These are phyloP conservation scores for Mycena maculata DNA, from an alignment of 768 basidiomycete species.

Conservation along the genomic window DNA sequence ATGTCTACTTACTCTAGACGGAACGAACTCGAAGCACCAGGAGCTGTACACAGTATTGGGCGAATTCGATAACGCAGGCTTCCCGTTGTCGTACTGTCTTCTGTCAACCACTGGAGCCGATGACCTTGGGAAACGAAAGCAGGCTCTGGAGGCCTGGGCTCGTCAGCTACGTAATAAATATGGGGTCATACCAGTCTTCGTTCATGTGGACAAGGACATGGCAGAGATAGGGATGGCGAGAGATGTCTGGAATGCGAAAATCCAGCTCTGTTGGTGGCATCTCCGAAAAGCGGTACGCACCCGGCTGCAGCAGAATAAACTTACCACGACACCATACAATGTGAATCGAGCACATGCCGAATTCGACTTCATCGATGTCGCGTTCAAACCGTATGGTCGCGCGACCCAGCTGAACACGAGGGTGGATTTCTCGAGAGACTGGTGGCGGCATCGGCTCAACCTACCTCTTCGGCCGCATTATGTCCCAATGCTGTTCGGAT, in stretches of 20 bases:
- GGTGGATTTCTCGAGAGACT: not conserved
- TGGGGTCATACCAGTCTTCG: slow-evolving; percentile 24
- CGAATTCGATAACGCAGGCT: slow-evolving; percentile 39
- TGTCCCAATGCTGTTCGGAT: not conserved
- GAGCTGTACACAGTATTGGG: slow-evolving; percentile 39
- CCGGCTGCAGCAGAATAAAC: slow-evolving; percentile 17
- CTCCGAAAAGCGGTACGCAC: slow-evolving; percentile 6
- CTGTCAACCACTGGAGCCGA: slow-evolving; percentile 36
- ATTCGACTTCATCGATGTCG: slow-evolving; percentile 29
- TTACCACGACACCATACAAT: slow-evolving; percentile 32
- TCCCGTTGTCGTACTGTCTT: slow-evolving; percentile 39
- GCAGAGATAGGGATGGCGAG: slow-evolving; percentile 21
- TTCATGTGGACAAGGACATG: slow-evolving; percentile 36
- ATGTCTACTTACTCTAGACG: not conserved
- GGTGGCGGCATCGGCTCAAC: not conserved
- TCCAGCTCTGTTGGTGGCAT: slow-evolving; percentile 35
- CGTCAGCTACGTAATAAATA: slow-evolving; percentile 20
- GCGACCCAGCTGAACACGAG: not conserved
- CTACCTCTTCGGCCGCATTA: not conserved
- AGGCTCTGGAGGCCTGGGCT: slow-evolving; percentile 26
- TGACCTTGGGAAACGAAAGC: slow-evolving; percentile 33
- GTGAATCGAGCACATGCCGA: slow-evolving; percentile 11
- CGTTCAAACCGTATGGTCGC: not conserved
- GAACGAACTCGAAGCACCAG: slow-evolving; percentile 39
- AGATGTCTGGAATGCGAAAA: slow-evolving; percentile 31